phyloP scores from a whole-genome alignment of 2,329 filamentous ascomycete species.

The Epichloe coenophiala region DNA sequence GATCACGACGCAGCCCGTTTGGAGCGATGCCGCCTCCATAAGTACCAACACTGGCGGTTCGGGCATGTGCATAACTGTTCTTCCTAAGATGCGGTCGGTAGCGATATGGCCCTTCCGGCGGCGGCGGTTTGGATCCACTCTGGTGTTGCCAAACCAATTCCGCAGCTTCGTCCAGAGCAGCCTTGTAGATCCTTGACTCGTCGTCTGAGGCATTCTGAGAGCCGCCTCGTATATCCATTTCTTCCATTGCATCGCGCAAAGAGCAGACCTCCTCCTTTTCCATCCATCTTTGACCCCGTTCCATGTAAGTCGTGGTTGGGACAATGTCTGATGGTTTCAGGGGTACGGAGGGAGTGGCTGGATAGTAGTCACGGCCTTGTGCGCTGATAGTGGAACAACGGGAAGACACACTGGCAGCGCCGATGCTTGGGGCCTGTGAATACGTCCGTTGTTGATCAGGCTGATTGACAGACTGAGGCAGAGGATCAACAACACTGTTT shows the following conservation, averaged over 20 bases:
- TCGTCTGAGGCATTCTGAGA: conserved; percentile 24
- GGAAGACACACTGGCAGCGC: conserved; percentile 32
- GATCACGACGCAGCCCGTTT: conserved; percentile 31
- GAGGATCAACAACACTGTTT: conserved; percentile 19
- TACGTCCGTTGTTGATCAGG: conserved; percentile 13
- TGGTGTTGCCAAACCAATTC: conserved; percentile 69
- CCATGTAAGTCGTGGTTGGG: conserved; percentile 56
- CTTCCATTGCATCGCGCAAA: conserved; percentile 57
- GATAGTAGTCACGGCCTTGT: conserved; percentile 39
- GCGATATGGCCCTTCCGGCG: conserved; percentile 47
- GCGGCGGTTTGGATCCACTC: conserved; percentile 34
- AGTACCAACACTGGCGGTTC: conserved; percentile 43
- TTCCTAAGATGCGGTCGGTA: conserved; percentile 58
- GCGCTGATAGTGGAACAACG: conserved; percentile 33
- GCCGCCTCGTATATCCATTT: conserved; percentile 46
- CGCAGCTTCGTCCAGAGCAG: conserved; percentile 63
- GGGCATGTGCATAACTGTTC: conserved; percentile 57
- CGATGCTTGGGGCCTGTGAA: conserved; percentile 25
- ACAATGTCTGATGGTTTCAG: conserved; percentile 48
- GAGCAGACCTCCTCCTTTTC: conserved; percentile 66
- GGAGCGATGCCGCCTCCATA: conserved; percentile 26
- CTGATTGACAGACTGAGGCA: conserved; percentile 15
- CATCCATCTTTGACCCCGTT: conserved; percentile 63
- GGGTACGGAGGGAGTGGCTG: conserved; percentile 26
- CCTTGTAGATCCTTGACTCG: conserved; percentile 53